A percentile compares a stretch with the other conserved stretches of the same genome.
Conservation (phyloP, 768 basidiomycete genomes). For the Stropharia rugosoannulata region DNA sequence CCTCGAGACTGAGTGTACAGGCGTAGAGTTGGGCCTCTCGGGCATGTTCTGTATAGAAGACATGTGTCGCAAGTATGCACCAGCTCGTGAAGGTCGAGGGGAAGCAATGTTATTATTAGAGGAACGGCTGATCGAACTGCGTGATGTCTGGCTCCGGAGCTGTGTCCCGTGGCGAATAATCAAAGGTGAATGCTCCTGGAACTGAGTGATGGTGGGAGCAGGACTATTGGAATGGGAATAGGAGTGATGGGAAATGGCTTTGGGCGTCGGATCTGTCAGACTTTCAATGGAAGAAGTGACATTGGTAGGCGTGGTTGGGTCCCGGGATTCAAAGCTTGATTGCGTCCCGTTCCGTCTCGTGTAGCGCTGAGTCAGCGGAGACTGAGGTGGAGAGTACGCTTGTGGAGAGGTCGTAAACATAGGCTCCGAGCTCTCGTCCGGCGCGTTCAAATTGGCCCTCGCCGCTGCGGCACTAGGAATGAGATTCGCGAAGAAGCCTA, state of each 20-base stretch:
- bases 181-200: slow-evolving; percentile 8
- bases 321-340: slow-evolving; percentile 18
- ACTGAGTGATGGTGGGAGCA: slow-evolving; percentile 4
- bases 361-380: slow-evolving; percentile 26
- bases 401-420: slow-evolving; percentile 14
- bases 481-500: slow-evolving; percentile 65
- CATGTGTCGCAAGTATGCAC: slow-evolving; percentile 74
- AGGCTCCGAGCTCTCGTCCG: neutral
- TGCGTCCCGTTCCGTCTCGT: slow-evolving; percentile 10
- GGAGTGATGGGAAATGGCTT: slow-evolving; percentile 10
- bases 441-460: slow-evolving; percentile 9
- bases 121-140: slow-evolving; percentile 24
- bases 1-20: slow-evolving; percentile 9
- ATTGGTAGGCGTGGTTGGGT: slow-evolving; percentile 25
- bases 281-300: slow-evolving; percentile 36
- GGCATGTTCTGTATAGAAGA: slow-evolving; percentile 51
- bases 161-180: slow-evolving; percentile 8
- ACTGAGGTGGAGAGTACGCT: slow-evolving; percentile 30
- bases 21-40: slow-evolving; percentile 33
- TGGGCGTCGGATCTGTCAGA: slow-evolving; percentile 25
- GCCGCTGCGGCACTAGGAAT: slow-evolving; percentile 40
- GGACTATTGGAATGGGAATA: slow-evolving; percentile 6
- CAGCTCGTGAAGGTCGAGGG: slow-evolving; percentile 53
- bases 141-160: slow-evolving; percentile 18
- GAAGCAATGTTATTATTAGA: slow-evolving; percentile 22